A percentile compares a stretch with the other conserved stretches of the same genome.
Conservation (phyloP, 2,329 filamentous ascomycete genomes). For the Exophiala spinifera region DNA sequence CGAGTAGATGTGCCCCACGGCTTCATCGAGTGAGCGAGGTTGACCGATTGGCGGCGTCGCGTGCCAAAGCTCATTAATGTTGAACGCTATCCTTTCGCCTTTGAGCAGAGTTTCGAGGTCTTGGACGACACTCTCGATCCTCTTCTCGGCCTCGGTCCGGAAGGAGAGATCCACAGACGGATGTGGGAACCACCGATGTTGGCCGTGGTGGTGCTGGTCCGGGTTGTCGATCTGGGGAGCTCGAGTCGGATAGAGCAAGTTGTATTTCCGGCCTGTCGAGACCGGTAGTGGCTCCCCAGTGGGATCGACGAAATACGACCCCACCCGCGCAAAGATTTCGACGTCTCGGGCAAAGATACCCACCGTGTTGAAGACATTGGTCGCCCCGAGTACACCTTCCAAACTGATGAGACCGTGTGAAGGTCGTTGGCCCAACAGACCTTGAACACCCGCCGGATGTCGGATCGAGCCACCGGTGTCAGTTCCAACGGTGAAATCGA, state of each 20-base stretch:
- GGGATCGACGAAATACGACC: constrained; percentile 15
- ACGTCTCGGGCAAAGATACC: constrained; percentile 34
- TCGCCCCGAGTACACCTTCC: constrained; percentile 45
- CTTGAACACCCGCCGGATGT: constrained; percentile 44
- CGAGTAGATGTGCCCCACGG: constrained; percentile 21
- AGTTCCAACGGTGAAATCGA: constrained; percentile 32
- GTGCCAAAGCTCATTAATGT: constrained; percentile 26
- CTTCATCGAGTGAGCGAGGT: constrained; percentile 19
- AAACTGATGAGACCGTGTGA: constrained; percentile 47
- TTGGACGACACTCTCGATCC: constrained; percentile 29
- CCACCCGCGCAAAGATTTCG: constrained; percentile 22
- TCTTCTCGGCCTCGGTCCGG: constrained; percentile 28
- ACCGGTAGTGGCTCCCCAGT: not conserved
- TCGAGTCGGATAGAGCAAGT: constrained; percentile 29
- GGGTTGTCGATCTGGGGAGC: constrained; percentile 23
- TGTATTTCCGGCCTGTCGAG: constrained; percentile 17
- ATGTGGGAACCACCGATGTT: constrained; percentile 29
- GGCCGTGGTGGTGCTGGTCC: constrained; percentile 16
- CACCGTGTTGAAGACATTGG: constrained; percentile 33
- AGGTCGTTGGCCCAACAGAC: constrained; percentile 48
- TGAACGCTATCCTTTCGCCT: constrained; percentile 30
- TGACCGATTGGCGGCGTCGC: constrained; percentile 33
- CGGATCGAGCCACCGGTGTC: constrained; percentile 45
- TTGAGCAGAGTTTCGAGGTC: constrained; percentile 31
- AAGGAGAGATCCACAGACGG: constrained; percentile 24